Evolutionary conservation across 345 rosid genomes (phyloP).

Genomic region (Eucalyptus cladocalyx): DNA sequence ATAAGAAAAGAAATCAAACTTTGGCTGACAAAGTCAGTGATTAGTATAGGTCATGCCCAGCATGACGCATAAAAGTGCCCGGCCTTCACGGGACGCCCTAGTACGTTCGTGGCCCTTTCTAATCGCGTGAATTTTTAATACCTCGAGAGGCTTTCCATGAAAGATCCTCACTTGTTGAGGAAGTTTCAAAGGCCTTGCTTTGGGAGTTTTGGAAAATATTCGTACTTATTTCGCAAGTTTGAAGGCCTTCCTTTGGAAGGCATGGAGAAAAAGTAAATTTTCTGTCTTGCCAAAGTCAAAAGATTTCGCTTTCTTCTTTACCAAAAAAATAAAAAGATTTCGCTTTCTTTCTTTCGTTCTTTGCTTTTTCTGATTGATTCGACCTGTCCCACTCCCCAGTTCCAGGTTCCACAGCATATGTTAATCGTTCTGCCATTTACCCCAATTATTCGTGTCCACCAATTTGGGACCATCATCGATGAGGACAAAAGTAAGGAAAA

Average conservation of each 20-base stretch:
- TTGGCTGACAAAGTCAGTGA: accelerated
- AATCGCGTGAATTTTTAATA: not conserved
- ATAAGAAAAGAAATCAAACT: not conserved
- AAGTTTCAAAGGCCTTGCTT: not conserved
- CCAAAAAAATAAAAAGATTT: no score
- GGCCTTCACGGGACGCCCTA: not conserved
- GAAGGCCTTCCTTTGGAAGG: not conserved
- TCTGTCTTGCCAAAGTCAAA: not conserved
- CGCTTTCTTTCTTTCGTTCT: not conserved
- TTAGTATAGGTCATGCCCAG: not conserved
- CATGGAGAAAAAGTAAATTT: not conserved
- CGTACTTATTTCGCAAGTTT: not conserved
- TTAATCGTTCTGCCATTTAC: not conserved
- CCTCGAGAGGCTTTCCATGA: not conserved
- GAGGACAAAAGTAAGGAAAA: not conserved
- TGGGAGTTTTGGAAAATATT: not conserved
- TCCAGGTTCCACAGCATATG: not conserved
- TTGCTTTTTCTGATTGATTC: not conserved
- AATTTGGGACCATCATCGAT: not conserved
- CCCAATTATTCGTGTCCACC: not conserved
- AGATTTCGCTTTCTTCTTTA: not conserved
- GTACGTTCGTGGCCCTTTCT: not conserved
- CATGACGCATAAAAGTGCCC: not conserved
- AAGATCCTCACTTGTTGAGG: not conserved
- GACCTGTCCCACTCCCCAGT: not conserved